Evolutionary conservation across 164 flowering plant genomes (phyloP).

Genomic region (Vitis rotundifolia): DNA sequence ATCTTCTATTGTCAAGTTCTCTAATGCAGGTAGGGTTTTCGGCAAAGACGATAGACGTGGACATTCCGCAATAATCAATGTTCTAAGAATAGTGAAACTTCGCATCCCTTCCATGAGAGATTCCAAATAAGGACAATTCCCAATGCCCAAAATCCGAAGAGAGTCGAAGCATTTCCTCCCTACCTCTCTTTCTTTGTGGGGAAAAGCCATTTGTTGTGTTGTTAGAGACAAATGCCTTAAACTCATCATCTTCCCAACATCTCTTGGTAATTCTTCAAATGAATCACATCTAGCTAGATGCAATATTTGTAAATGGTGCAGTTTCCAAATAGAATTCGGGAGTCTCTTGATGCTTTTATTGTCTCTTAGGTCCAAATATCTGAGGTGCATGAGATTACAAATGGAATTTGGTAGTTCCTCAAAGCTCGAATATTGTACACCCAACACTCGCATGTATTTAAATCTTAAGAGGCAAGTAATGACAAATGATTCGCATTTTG

Average conservation of each 20-base stretch:
- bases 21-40: background rate
- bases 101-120: background rate
- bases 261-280: background rate
- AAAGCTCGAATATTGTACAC: background rate
- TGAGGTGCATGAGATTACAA: background rate
- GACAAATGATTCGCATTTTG: too few relatives aligned
- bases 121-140: background rate
- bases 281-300: rapidly evolving
- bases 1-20: background rate
- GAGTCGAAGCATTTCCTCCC: background rate
- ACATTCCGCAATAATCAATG: background rate
- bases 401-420: background rate
- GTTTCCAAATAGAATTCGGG: background rate
- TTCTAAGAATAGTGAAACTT: background rate
- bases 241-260: background rate
- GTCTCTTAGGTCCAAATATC: background rate
- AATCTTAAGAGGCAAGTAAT: background rate
- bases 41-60: background rate
- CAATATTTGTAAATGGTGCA: background rate
- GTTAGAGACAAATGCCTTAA: background rate
- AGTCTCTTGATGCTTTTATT: background rate
- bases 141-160: background rate
- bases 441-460: background rate
- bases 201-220: background rate
- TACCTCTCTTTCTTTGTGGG: background rate